Percentiles rank a stretch among this genome's conserved stretches.
Evolutionary conservation across 2,329 filamentous ascomycete genomes (phyloP).

Genomic region (Pseudopyrenochaeta lycopersici): DNA sequence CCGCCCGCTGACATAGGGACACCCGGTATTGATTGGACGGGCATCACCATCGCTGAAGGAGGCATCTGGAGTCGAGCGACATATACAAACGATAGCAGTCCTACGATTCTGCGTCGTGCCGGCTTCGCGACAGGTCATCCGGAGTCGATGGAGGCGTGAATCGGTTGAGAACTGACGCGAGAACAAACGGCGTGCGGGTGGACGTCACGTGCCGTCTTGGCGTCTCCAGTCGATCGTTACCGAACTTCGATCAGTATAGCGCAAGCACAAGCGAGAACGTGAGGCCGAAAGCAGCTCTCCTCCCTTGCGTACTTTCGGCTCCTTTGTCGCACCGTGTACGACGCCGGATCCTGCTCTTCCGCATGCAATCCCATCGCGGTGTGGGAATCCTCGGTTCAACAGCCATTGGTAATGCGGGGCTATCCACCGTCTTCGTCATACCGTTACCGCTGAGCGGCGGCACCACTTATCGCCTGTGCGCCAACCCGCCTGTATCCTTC

Average conservation of each 20-base stretch:
- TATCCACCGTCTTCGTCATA: neutral
- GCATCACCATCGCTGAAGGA: slow-evolving; percentile 38
- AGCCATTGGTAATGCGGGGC: neutral
- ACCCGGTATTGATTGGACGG: slow-evolving; percentile 32
- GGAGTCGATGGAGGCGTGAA: slow-evolving; percentile 32
- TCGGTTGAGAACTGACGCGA: slow-evolving; percentile 10
- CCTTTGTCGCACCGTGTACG: neutral
- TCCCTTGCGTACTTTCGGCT: no score
- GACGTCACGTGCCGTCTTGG: no score
- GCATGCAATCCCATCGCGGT: no score
- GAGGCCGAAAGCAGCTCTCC: no score
- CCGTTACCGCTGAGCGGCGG: slow-evolving; percentile 5
- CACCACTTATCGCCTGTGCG: slow-evolving; percentile 5
- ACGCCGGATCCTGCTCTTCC: neutral
- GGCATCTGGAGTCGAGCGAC: slow-evolving; percentile 18
- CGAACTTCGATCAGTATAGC: no score
- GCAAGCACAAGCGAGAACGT: no score
- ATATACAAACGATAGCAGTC: slow-evolving; percentile 7
- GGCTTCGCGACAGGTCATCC: slow-evolving; percentile 23
- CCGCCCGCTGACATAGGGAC: slow-evolving; percentile 36
- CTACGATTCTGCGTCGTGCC: slow-evolving; percentile 15
- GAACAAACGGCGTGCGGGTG: no score
- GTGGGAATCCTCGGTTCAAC: no score
- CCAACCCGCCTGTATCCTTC: neutral
- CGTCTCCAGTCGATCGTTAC: no score